Percentiles rank a stretch among this genome's conserved stretches.
These are phyloP conservation scores for Umbelopsis isabellina DNA, from an alignment of 192 early-diverging fungal species.

Conservation along the genomic window DNA sequence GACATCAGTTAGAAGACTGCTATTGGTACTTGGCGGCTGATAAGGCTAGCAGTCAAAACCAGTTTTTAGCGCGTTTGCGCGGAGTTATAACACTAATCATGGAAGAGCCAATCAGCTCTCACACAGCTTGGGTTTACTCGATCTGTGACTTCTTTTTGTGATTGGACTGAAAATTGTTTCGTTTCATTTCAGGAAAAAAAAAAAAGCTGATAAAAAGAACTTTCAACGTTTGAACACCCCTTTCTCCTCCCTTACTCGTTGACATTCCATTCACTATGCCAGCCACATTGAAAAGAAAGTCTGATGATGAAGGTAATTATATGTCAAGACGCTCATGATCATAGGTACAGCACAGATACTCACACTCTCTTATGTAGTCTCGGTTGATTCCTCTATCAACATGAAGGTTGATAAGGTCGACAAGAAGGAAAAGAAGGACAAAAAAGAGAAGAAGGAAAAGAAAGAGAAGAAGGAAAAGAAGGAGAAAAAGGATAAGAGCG, in stretches of 20 bases:
- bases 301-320: slow-evolving; percentile 13
- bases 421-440: slow-evolving; percentile 46
- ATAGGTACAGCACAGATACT: neutral
- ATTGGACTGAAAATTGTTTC: neutral
- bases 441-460: slow-evolving; percentile 50
- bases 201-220: slow-evolving; percentile 1
- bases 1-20: too few species aligned
- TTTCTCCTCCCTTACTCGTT: slow-evolving; percentile 9
- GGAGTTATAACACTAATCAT: too few species aligned
- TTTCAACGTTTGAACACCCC: neutral
- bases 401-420: slow-evolving; percentile 55
- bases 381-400: slow-evolving; percentile 6
- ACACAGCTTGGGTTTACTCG: too few species aligned
- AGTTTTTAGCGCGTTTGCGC: too few species aligned
- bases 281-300: slow-evolving; percentile 21
- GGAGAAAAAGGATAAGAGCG: slow-evolving; percentile 42
- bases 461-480: slow-evolving; percentile 44
- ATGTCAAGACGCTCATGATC: neutral
- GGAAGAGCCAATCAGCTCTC: too few species aligned
- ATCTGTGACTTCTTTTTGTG: neutral
- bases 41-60: too few species aligned
- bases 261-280: slow-evolving; percentile 2
- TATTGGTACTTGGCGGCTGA: too few species aligned
- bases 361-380: neutral
- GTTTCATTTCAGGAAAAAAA: neutral